Evolutionary conservation across 257 asterid species (phyloP).

Genomic region (Solanum gandarillasii): DNA sequence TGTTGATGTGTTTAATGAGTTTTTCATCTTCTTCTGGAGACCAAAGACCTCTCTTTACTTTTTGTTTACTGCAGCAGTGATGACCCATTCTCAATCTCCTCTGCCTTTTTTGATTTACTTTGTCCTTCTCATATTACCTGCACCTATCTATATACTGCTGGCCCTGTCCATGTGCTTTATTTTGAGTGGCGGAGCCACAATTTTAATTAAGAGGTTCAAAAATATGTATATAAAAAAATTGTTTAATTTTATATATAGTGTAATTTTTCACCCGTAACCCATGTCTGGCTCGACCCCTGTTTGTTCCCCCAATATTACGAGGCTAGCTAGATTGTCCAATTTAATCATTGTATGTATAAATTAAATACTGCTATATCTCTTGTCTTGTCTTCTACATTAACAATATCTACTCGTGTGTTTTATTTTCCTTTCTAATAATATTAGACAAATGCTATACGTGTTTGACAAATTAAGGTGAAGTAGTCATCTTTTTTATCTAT

Average conservation of each 20-base stretch:
- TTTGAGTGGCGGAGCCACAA: fast-evolving
- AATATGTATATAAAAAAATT: too few relatives aligned
- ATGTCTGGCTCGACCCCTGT: neutral
- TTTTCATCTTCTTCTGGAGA: slow-evolving; percentile 94
- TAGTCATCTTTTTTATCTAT: slow-evolving; percentile 34
- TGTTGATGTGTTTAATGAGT: slow-evolving; percentile 53
- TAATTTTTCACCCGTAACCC: too few relatives aligned
- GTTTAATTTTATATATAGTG: neutral
- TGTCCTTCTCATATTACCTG: slow-evolving; percentile 5
- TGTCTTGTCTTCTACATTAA: neutral
- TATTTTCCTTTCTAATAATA: slow-evolving; percentile 26
- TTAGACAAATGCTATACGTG: slow-evolving; percentile 19
- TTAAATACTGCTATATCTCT: neutral
- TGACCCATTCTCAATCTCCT: slow-evolving; percentile 59
- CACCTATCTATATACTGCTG: neutral
- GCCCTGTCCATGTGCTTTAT: neutral
- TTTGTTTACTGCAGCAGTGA: slow-evolving; percentile 94
- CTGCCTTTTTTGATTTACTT: neutral
- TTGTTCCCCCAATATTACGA: neutral
- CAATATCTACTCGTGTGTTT: neutral
- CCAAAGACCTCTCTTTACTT: slow-evolving; percentile 91
- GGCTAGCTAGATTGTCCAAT: neutral
- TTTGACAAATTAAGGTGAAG: slow-evolving; percentile 35
- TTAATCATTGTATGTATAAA: neutral
- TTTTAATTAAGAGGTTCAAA: too few relatives aligned